Evolutionary conservation across 2,329 filamentous ascomycete genomes (phyloP), one percentile per base, ranked within the genome.

Genomic region (Colletotrichum sp.): DNA sequence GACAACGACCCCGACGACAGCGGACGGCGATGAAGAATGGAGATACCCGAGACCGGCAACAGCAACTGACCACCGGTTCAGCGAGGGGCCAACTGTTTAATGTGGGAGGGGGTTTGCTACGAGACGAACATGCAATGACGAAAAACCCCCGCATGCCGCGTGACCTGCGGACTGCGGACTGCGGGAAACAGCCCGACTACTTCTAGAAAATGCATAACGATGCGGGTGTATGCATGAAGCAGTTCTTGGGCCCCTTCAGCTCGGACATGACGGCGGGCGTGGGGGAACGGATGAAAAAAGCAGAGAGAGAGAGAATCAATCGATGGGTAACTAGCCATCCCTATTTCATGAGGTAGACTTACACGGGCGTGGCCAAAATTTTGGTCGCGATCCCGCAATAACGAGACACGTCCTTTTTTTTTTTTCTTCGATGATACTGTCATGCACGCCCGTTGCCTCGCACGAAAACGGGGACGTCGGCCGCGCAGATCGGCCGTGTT

Each of bases 21-120:
- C 43, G 21, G 72, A 32, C 32, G 68, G 73, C 68, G 1, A 34
- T 21, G 21, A 69, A 75, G 43, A 75, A 77, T 77, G 78, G 76
- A 78, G 75, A 82, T 83, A 83, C 78, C 81, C 76, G 36, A 32
- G 32, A 64, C 26, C 60, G 10, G 28, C 43, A 52, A 52, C n/a
- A 67, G 6, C 34, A 48, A 68, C 36, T 63, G 71, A 67, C 39
- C 52, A 60, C 21, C 60, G 36, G 61, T 39, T 43, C 32, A 28
- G 28, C 64, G 7, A 65, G 34, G 43, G 32, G n/a, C 30, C 28
- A 66, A 57, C 48, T 48, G 63, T 39, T 55, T 21, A 48, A 24
- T 59, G 10, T 52, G 34, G 59, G 39, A 30, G 21, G 36, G 28
- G n/a, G 18, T 18, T 16, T 43, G 21, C 61, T 36, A 59, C 73